These are phyloP conservation scores for Nicotiana knightiana DNA, from an alignment of 257 asterid genomes.

Conservation along the genomic window DNA sequence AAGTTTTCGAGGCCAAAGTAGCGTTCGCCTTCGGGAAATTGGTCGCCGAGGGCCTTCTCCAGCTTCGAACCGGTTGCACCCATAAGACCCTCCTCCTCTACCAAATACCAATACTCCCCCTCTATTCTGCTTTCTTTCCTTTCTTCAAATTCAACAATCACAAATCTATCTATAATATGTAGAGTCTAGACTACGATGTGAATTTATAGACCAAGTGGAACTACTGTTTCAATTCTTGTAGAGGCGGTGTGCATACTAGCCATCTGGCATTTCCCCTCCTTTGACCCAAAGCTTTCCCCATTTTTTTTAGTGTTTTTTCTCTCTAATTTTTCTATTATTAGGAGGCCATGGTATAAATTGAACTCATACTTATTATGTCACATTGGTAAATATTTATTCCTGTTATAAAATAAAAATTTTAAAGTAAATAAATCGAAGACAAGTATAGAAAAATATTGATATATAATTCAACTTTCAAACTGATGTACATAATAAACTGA, in stretches of 20 bases:
- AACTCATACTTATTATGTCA: too few relatives aligned
- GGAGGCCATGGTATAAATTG: too few relatives aligned
- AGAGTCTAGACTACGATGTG: neutral
- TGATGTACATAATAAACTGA: too few relatives aligned
- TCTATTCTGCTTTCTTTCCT: conserved; percentile 32
- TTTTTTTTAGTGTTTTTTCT: too few relatives aligned
- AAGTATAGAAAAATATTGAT: too few relatives aligned
- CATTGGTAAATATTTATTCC: too few relatives aligned
- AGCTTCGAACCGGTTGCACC: conserved; percentile 69
- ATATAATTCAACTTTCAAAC: too few relatives aligned
- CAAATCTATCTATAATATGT: neutral
- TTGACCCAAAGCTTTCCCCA: neutral
- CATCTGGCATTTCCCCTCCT: neutral
- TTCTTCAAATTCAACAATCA: neutral
- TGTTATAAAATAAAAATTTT: too few relatives aligned
- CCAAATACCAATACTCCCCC: conserved; percentile 57
- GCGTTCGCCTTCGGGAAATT: conserved; percentile 71
- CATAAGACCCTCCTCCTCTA: conserved; percentile 66
- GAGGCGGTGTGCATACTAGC: neutral
- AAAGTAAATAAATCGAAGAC: too few relatives aligned
- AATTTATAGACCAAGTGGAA: neutral
- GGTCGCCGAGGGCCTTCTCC: conserved; percentile 72
- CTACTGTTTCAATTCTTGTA: neutral
- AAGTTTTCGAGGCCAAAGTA: conserved; percentile 71
- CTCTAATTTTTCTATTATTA: too few relatives aligned